Evolutionary conservation across 2,329 filamentous ascomycete genomes (phyloP), one percentile per base, ranked within the genome.

Genomic region (Shiraia sp.): DNA sequence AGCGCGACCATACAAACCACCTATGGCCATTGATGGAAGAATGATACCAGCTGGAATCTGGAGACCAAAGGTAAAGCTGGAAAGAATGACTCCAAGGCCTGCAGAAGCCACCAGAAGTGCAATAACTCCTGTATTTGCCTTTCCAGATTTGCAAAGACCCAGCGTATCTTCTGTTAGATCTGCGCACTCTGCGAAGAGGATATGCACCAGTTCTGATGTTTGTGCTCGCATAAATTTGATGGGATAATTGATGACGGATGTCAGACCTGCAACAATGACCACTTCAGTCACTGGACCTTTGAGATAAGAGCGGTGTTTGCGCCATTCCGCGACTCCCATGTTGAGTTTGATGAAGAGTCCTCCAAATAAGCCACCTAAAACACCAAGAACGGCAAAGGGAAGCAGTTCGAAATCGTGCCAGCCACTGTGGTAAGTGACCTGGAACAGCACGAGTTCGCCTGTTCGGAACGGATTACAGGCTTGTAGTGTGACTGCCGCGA

Each of bases 151-250:
- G 76, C 93, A 99, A 15, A 99, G 83, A 24, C 89, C 90, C 43
- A 97, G 87, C 40, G 85, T 86, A 71, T 99, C 93, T 56, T 95
- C 88, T 14, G 84, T 79, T 14, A 90, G 80, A 51, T 86, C 82
- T 3, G 84, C 85, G 69, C 93, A 99, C 71, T 99, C 92, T 7
- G 90, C 83, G 66, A 99, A 97, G 19, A 99, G 82, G 42, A 86
- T 87, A 48, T 91, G 91, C 12, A 97, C 91, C 2, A 99, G 82
- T 66, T 96, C 90, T 0, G 90, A 91, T 15, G 88, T 83, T 66
- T 97, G 92, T 3, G 90, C 87, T 46, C 93, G 87, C 86, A 97
- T 95, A 70, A 96, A 97, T 41, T 90, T 86, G 71, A 96, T 95
- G 9, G 93, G 93, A 59, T 90, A 99, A 74, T 96, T 96, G 70